Percentiles rank a stretch among this genome's conserved stretches.
Evolutionary conservation across 331 rosid species (phyloP).

Genomic region (Quercus lobata): DNA sequence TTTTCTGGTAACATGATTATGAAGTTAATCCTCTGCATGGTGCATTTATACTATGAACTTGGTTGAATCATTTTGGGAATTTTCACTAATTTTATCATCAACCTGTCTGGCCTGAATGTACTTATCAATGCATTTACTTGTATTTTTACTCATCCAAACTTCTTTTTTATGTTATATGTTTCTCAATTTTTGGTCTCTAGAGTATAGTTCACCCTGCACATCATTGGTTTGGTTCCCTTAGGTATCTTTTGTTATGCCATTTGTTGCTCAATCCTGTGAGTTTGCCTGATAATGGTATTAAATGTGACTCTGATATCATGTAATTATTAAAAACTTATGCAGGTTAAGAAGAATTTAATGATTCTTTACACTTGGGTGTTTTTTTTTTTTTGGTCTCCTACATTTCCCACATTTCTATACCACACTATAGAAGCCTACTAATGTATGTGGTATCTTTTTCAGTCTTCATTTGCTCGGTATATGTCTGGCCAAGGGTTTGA

Average conservation of each 20-base stretch:
- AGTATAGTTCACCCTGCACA: neutral
- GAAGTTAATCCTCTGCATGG: no score
- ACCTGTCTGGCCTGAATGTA: neutral
- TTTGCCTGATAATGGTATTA: no score
- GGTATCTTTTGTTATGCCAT: neutral
- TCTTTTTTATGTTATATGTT: neutral
- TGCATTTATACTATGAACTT: no score
- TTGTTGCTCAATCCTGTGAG: neutral
- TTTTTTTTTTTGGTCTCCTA: neutral
- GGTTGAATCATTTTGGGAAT: neutral
- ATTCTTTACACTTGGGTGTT: neutral
- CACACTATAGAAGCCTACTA: neutral
- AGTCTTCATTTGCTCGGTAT: conserved; percentile 94
- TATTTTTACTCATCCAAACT: neutral
- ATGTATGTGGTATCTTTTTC: conserved; percentile 31
- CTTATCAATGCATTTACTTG: neutral
- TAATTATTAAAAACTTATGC: no score
- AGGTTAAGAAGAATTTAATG: neutral
- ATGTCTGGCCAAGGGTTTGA: conserved; percentile 95
- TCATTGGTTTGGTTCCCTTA: neutral
- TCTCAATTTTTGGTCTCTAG: neutral
- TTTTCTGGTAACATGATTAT: neutral
- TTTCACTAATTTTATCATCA: neutral
- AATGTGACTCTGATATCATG: no score
- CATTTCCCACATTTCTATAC: neutral